These are phyloP conservation scores for Bolboschoenoplectus hybrid DNA, from an alignment of 202 grass and related monocot species.

Conservation along the genomic window DNA sequence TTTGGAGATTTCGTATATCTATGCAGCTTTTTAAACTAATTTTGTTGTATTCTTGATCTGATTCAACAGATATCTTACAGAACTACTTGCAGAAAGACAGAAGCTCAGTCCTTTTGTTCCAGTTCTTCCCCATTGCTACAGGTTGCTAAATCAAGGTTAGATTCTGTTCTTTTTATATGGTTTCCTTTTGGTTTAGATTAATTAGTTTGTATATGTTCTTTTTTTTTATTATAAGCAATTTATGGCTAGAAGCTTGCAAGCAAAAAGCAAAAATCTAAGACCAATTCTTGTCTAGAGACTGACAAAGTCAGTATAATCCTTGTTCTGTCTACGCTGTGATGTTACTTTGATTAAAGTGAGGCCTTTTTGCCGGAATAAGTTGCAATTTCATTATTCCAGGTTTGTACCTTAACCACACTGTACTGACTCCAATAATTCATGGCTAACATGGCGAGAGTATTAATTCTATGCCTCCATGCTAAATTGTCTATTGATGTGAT, in stretches of 20 bases:
- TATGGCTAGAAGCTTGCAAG: constrained; percentile 17
- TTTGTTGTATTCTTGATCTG: constrained; percentile 32
- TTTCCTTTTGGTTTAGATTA: not conserved
- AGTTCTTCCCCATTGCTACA: constrained; percentile 73
- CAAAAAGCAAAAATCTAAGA: constrained; percentile 13
- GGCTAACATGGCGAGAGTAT: not conserved
- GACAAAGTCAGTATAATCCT: not conserved
- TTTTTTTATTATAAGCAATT: constrained; percentile 18
- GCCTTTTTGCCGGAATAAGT: constrained; percentile 32
- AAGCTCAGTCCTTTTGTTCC: constrained; percentile 90
- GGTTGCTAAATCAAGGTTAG: constrained; percentile 94
- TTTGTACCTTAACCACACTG: constrained; percentile 16
- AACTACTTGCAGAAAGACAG: constrained; percentile 89
- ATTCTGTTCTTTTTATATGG: constrained; percentile 19
- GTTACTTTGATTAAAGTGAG: constrained; percentile 11
- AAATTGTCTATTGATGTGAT: constrained; percentile 19
- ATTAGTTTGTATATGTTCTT: not conserved
- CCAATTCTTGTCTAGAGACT: constrained; percentile 1
- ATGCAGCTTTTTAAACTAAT: not conserved
- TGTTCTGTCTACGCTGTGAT: not conserved
- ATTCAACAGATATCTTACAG: constrained; percentile 73
- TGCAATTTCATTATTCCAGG: constrained; percentile 21
- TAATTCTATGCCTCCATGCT: constrained; percentile 13
- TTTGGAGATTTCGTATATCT: not conserved
- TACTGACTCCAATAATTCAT: constrained; percentile 22